Base-by-base conservation (phyloP, 352 stramenopile genomes). In the Phytophthora pistaciae region DNA sequence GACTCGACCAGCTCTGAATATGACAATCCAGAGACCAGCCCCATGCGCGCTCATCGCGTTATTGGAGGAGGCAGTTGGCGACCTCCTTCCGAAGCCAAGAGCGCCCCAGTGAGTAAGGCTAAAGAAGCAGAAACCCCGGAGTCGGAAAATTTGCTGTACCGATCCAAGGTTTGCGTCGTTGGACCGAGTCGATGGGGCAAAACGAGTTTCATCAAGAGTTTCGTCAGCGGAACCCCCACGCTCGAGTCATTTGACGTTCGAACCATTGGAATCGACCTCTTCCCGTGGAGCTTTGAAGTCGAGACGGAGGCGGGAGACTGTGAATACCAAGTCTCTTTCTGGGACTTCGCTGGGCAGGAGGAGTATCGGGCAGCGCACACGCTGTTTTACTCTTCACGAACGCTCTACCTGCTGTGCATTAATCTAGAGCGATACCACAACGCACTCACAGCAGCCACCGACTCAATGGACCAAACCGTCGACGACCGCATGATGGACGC, bases 261-360 rank as follows among this genome's bases (percentile, higher is more conserved):
- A 3, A 83, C 76, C 2, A 75, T 80, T 52, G 76, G 76, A 7
- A 78, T 83, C 20, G 72, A 83, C 16, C 52, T 82, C 7, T 66
- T 78, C n/a, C 27, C 70, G 3, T 80, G 67, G 33, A 20, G 59
- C 3, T 82, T 82, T n/a, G 54, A 55, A 25, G 73, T 55, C 46
- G 58, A 55, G 31, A 66, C 48, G 31, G 60, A 68, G 61, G 56
- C 9, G 11, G 40, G 25, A 4, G 44, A 64, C 1, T 21, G 27
- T 13, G 27, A 66, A 21, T 70, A 66, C 31, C 25, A 66, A 42
- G 48, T 70, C 1, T 63, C 68, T 2, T 56, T 71, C 5, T 71
- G 64, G 64, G 49, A 71, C 31, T 71, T 66, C 14, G 56, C 64
- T 18, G 64, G 64, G 0, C 64, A 71, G n/a, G 52, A 71, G 29